Conservation (phyloP, 257 asterid genomes). For the Solanum chiquidenum region DNA sequence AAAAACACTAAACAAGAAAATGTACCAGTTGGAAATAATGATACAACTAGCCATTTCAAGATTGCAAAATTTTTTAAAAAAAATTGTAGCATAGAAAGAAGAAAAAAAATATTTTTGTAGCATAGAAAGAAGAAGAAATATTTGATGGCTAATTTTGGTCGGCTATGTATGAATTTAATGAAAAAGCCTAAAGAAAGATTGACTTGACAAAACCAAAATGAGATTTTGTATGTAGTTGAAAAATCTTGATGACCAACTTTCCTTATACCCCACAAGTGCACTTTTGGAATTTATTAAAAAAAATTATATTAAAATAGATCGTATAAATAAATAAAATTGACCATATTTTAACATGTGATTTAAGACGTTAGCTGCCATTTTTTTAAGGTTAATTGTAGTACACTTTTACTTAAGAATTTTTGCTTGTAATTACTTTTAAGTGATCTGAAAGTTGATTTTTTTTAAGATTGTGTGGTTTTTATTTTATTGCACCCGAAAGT, state of each 20-base stretch:
- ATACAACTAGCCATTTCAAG: neutral
- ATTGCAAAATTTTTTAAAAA: neutral
- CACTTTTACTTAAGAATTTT: neutral
- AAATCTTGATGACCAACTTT: neutral
- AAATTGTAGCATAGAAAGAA: neutral
- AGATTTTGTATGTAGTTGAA: neutral
- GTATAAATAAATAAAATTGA: neutral
- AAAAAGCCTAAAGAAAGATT: neutral
- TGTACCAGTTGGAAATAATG: neutral
- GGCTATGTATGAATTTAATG: neutral
- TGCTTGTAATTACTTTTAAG: neutral
- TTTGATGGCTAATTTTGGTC: neutral
- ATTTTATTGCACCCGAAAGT: no score
- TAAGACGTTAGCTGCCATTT: neutral
- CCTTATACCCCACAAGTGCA: neutral
- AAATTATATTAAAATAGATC: neutral
- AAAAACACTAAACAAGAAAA: neutral
- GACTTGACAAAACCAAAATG: neutral
- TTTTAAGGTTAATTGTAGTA: neutral
- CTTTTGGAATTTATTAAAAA: neutral
- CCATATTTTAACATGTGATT: neutral
- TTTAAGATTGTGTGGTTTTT: neutral
- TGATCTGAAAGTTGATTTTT: neutral
- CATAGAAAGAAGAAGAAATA: neutral
- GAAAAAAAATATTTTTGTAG: neutral